Percentiles rank a stretch among this genome's conserved stretches.
Conservation (phyloP, 2,329 filamentous ascomycete genomes). For the Conoideocrella luteorostrata region DNA sequence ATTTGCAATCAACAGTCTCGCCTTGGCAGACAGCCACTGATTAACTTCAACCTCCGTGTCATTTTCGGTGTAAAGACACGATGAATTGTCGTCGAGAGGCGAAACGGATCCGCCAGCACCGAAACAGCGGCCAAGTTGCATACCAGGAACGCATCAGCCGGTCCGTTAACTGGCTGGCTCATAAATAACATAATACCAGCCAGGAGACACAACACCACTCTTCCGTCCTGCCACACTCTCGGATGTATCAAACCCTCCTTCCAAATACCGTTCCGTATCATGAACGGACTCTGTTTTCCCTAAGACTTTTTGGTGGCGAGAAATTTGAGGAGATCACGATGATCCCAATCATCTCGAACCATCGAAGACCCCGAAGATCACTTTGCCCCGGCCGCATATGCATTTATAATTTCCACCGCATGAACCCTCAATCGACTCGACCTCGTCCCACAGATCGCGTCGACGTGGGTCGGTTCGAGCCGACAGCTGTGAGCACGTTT, state of each 20-base stretch:
- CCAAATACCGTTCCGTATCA: no score
- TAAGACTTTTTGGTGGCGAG: no score
- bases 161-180: no score
- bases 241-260: no score
- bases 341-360: no score
- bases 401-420: neutral
- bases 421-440: neutral
- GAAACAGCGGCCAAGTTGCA: neutral
- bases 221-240: no score
- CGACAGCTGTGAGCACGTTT: neutral
- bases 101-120: neutral
- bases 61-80: constrained; percentile 5
- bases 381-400: neutral
- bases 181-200: no score
- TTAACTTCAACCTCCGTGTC: neutral
- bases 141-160: no score
- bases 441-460: neutral
- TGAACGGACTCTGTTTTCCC: no score
- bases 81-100: neutral
- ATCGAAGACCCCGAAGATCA: neutral
- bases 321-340: no score
- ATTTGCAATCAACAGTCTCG: neutral
- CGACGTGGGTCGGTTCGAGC: neutral
- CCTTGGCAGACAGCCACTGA: neutral
- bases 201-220: no score